Conservation (phyloP, 495 filamentous ascomycete species). For the Penicillium herquei region DNA sequence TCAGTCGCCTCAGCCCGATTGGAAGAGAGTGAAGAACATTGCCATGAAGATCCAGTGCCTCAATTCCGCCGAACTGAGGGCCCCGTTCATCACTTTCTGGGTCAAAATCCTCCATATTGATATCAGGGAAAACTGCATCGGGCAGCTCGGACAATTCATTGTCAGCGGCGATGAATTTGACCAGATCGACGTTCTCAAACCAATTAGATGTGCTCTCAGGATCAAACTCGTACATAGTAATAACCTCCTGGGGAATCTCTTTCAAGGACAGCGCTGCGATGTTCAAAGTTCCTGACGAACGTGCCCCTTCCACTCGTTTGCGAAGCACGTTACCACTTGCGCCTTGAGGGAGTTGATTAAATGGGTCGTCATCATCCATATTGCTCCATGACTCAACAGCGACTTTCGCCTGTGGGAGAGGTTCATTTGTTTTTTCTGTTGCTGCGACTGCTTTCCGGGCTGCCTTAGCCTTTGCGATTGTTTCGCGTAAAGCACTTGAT, state of each 20-base stretch:
- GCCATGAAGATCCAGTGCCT: slow-evolving; percentile 80
- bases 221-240: slow-evolving; percentile 83
- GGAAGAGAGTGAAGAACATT: slow-evolving; percentile 75
- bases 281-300: slow-evolving; percentile 81
- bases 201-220: slow-evolving; percentile 63
- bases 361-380: slow-evolving; percentile 60
- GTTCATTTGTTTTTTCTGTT: slow-evolving; percentile 21
- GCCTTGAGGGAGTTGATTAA: slow-evolving; percentile 62
- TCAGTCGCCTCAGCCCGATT: slow-evolving; percentile 68
- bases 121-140: slow-evolving; percentile 75
- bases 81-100: slow-evolving; percentile 63
- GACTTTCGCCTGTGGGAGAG: neutral
- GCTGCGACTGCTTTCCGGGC: slow-evolving; percentile 63
- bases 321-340: slow-evolving; percentile 63
- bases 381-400: slow-evolving; percentile 37
- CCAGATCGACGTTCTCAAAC: slow-evolving; percentile 94
- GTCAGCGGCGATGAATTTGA: slow-evolving; percentile 82
- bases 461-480: slow-evolving; percentile 91
- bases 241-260: slow-evolving; percentile 77
- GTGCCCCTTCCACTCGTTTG: slow-evolving; percentile 71
- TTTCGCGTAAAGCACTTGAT: slow-evolving; percentile 79
- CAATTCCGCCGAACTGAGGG: slow-evolving; percentile 79
- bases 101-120: slow-evolving; percentile 52
- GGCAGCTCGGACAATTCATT: slow-evolving; percentile 79
- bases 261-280: slow-evolving; percentile 81